Evolutionary conservation across 2,329 filamentous ascomycete species (phyloP).

Genomic region (Fusarium tanahbumbuense): DNA sequence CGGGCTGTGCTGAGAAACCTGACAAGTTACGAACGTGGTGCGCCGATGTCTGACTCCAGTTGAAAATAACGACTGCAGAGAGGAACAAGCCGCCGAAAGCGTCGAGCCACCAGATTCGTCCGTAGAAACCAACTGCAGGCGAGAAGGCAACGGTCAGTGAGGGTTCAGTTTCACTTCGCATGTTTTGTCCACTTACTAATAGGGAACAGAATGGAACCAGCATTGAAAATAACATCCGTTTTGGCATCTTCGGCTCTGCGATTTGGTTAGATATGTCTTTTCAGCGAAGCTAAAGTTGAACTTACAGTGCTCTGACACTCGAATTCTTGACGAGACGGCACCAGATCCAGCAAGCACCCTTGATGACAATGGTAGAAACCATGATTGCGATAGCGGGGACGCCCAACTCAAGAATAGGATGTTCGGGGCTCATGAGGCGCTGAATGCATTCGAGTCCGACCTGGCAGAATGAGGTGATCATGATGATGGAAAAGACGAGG

Average conservation of each 20-base stretch:
- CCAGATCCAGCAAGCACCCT: constrained; percentile 86
- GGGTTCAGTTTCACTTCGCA: constrained; percentile 14
- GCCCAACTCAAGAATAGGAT: constrained; percentile 77
- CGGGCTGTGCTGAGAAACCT: constrained; percentile 80
- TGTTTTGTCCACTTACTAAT: constrained; percentile 61
- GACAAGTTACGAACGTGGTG: constrained; percentile 85
- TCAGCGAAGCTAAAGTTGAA: constrained; percentile 25
- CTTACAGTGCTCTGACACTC: constrained; percentile 80
- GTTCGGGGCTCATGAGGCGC: constrained; percentile 70
- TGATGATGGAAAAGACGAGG: constrained; percentile 84
- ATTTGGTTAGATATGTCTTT: constrained; percentile 8
- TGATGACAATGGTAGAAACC: constrained; percentile 83
- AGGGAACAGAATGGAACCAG: constrained; percentile 88
- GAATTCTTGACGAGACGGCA: constrained; percentile 88
- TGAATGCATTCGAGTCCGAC: constrained; percentile 78
- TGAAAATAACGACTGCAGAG: constrained; percentile 82
- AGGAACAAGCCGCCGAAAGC: constrained; percentile 81
- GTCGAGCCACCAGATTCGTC: constrained; percentile 86
- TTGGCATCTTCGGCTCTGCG: constrained; percentile 62
- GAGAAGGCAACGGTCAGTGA: constrained; percentile 27
- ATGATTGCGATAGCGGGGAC: constrained; percentile 82
- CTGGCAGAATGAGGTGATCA: constrained; percentile 87
- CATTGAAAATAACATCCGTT: constrained; percentile 90
- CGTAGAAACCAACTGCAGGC: constrained; percentile 73
- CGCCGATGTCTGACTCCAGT: constrained; percentile 79